Evolutionary conservation across 345 rosid species (phyloP).

Genomic region (Aquilaria malaccensis): DNA sequence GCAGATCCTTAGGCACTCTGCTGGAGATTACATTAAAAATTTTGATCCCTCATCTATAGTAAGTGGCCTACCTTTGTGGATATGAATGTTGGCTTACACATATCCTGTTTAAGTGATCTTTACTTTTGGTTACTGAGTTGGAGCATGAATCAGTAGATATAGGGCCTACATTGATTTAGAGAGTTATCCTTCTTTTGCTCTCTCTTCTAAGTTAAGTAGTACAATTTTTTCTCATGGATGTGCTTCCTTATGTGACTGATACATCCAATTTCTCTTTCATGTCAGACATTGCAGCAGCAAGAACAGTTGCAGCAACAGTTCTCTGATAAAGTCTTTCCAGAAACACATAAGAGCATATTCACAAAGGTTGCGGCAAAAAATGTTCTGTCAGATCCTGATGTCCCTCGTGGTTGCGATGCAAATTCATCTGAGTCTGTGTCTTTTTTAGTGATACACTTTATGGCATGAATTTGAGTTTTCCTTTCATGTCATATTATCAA

Average conservation of each 20-base stretch:
- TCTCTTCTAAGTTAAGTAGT: not conserved
- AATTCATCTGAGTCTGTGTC: slow-evolving; percentile 70
- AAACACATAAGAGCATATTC: slow-evolving; percentile 33
- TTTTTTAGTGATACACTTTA: slow-evolving; percentile 9
- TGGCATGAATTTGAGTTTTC: not conserved
- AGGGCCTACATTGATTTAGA: not conserved
- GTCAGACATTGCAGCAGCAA: slow-evolving; percentile 56
- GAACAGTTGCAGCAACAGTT: slow-evolving; percentile 74
- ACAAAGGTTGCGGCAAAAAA: slow-evolving; percentile 43
- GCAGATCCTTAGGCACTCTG: slow-evolving; percentile 82
- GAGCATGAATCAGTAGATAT: not conserved
- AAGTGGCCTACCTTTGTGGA: slow-evolving; percentile 21
- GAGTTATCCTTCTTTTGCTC: not conserved
- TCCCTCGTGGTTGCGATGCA: slow-evolving; percentile 63
- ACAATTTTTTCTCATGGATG: not conserved
- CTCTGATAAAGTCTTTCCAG: slow-evolving; percentile 37
- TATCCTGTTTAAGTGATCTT: too few species aligned
- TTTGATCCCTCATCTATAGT: slow-evolving; percentile 83
- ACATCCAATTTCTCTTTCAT: slow-evolving; percentile 12
- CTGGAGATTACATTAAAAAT: slow-evolving; percentile 49
- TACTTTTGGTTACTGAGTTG: too few species aligned
- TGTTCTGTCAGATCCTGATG: slow-evolving; percentile 73
- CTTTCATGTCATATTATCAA: not conserved
- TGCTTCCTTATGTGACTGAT: slow-evolving; percentile 7
- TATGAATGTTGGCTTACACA: not conserved